Evolutionary conservation across 495 filamentous ascomycete genomes (phyloP), one percentile per base, ranked within the genome.

Genomic region (Trichocladium uniseriatum): DNA sequence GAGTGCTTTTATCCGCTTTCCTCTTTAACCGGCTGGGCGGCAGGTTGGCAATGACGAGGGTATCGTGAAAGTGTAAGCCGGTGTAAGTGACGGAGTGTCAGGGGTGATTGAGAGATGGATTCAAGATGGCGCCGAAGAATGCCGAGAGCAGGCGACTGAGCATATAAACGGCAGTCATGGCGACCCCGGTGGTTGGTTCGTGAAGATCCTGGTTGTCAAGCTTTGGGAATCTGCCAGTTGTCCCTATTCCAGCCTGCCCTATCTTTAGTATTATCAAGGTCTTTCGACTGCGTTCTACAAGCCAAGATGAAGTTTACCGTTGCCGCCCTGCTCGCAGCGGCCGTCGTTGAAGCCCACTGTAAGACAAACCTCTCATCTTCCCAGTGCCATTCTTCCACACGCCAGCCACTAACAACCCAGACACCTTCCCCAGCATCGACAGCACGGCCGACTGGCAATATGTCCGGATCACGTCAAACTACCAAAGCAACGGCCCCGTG

Each of bases 401-500:
- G 4, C 34, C 16, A n/a, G 16, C 18, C 24, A n/a, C 46, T 49
- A 13, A 55, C 44, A 27, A 24, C 5, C 4, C 43, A 63, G 62
- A 67, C 48, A 62, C 38, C n/a, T 51, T 62, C 40, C 57, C 57
- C 32, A 62, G 64, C 51, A 55, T 64, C 3, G 65, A 45, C 34
- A 64, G 57, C 29, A 51, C 69, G 3, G 48, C 53, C 29, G 65
- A 69, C 45, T 78, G 73, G 74, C 64, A 72, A 29, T 73, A 71
- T 36, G 73, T 76, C 43, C 71, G 73, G 21, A 61, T 59, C 47
- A 68, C 69, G 9, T 57, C 59, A 42, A 78, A 78, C 64, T 74
- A 64, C 67, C 69, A 77, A 55, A 69, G 63, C 61, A 76, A 76
- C 52, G 72, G 70, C 3, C 72, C 72, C 22, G 72, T 76, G 28